Evolutionary conservation across 306 rosid genomes (phyloP), one percentile per base, ranked within the genome.

Genomic region (Vicia sativa): DNA sequence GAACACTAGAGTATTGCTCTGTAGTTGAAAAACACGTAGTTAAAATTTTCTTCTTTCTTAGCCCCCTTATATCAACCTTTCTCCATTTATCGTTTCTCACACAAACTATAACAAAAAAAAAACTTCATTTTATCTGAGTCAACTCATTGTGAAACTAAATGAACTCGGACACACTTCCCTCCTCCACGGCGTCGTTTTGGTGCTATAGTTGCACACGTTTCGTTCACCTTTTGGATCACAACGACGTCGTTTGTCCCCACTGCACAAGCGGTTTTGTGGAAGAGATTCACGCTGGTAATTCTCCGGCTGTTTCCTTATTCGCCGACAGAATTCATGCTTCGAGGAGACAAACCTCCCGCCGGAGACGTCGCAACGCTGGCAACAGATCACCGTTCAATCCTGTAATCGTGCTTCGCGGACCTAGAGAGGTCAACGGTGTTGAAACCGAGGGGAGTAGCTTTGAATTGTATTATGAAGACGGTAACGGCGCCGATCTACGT

Each of bases 171-270:
- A 74, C 72, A 76, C 14, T 72, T 37, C 75, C 80, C 39, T 49
- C 81, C 49, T 54, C 87, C 11, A 75, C 87, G 73, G 45, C 88
- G 70, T 92, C 96, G 82, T 89, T 83, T 79, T 89, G 96, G 98
- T 92, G 98, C 70, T 86, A 87, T 76, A 79, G 93, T 13, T 92
- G 96, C 80, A 73, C 79, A 0, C 89, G 96, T 0, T 86, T 83
- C 77, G 83, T 90, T 63, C 77, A 74, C 19, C 77, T 87, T 37
- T 44, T 42, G 5, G 71, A 31, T 11, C 78, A 76, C 0, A 71
- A 82, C 78, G 41, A 79, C 61, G 67, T 92, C 55, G 42, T 79
- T 15, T 89, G 98, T 57, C 98, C 96, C 0, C 66, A 85, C 89
- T 89, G 98, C 72, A 79, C 76, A 21, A 73, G 83, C 39, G 98